Percentiles rank a stretch among this genome's conserved stretches.
These are phyloP conservation scores for Solanum medicagineum DNA, from an alignment of 257 asterid species.

Conservation along the genomic window DNA sequence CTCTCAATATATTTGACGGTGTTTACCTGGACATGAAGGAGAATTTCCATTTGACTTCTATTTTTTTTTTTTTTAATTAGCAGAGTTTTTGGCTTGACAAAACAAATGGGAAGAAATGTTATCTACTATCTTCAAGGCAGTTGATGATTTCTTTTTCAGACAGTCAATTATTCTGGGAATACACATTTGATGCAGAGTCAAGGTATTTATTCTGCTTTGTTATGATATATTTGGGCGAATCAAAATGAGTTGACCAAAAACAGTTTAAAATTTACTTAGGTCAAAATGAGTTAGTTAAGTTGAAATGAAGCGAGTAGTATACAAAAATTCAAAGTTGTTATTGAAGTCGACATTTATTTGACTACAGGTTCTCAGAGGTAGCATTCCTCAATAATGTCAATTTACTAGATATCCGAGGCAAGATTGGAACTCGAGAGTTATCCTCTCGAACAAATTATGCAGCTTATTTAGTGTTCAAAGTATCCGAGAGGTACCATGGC, in stretches of 20 bases:
- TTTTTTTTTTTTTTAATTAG: too few relatives aligned
- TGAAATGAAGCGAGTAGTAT: background rate
- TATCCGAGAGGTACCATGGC: background rate
- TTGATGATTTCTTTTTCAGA: background rate
- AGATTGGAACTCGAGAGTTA: background rate
- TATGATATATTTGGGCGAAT: background rate
- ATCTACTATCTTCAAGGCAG: background rate
- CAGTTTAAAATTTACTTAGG: background rate
- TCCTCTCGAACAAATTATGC: background rate
- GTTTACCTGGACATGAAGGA: background rate
- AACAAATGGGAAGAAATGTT: background rate
- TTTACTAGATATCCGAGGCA: background rate
- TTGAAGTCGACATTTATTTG: background rate
- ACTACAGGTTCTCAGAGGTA: background rate
- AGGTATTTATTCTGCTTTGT: background rate
- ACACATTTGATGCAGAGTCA: background rate
- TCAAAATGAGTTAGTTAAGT: background rate
- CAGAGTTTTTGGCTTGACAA: background rate
- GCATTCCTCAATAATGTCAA: background rate
- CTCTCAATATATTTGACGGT: background rate
- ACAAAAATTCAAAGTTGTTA: background rate
- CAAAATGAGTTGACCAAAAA: background rate
- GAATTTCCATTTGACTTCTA: background rate
- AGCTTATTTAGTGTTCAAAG: background rate
- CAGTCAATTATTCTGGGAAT: background rate